Evolutionary conservation across 169 alveolate genomes (phyloP).

Genomic region (Eimeria maxima): DNA sequence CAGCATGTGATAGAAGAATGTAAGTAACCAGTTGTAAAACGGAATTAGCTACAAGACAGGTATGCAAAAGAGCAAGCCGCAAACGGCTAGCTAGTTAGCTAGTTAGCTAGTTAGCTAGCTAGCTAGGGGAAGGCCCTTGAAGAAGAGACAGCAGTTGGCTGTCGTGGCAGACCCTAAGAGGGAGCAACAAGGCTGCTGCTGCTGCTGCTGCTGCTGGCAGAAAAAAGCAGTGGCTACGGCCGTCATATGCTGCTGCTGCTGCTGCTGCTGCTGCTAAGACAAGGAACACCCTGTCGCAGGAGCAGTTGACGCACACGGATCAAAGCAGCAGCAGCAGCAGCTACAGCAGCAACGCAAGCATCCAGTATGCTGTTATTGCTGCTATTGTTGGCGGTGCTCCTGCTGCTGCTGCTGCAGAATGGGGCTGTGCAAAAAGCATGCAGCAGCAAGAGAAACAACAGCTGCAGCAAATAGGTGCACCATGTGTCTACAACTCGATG

Average conservation of each 20-base stretch:
- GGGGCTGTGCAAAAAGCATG: not conserved
- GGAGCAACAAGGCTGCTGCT: not conserved
- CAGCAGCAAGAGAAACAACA: not conserved
- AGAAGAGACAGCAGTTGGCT: not conserved
- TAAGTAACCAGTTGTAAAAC: too few relatives aligned
- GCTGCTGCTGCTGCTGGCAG: constrained; percentile 6
- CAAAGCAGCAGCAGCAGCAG: not conserved
- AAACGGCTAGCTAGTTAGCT: not conserved
- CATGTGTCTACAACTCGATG: constrained; percentile 9
- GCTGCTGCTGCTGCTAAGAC: constrained; percentile 19
- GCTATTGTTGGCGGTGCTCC: not conserved
- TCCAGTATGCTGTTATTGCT: not conserved
- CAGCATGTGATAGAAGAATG: too few relatives aligned
- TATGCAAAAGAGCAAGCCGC: too few relatives aligned
- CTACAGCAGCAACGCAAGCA: not conserved
- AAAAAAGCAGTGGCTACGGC: not conserved
- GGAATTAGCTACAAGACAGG: too few relatives aligned
- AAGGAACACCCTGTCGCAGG: too few relatives aligned
- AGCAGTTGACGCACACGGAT: not conserved
- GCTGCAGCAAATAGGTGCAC: constrained; percentile 33
- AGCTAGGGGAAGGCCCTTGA: not conserved
- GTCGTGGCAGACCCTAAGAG: not conserved
- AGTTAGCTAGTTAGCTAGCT: not conserved
- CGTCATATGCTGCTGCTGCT: constrained; percentile 4
- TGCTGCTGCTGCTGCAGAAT: not conserved